Base-by-base conservation (phyloP, 495 filamentous ascomycete species). In the Tetracladium setigerum region DNA sequence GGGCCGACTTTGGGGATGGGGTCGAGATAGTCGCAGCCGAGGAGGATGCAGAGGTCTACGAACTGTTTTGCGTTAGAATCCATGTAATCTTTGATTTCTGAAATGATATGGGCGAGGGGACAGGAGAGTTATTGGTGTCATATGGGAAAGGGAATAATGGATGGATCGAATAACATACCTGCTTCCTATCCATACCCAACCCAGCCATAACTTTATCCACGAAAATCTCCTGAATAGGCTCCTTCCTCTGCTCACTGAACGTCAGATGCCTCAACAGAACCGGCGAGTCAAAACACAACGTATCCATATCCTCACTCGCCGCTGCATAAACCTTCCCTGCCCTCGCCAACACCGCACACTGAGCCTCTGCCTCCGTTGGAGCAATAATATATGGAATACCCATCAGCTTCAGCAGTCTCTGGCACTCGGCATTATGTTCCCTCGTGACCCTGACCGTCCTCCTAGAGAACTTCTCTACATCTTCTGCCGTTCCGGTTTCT, bases 221-320 rank as follows among this genome's bases (percentile, higher is more conserved):
- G 55, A 89, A 80, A 38, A 99, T 92, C 65, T 99, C 92, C 56
- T 89, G 91, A 50, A 99, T 95, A 1, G 92, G 92, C 62, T 96
- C 89, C 70, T 97, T 97, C 49, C 89, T 76, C 67, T 95, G 89
- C 68, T 99, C 92, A 62, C 86, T 90, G 64, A 95, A 95, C 8
- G 94, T 99, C 38, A 99, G 76, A 61, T 99, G 89, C 18, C 94
- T 76, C 41, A 99, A 70, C 18, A 99, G 70, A 52, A 99, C 87
- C 0, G 92, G 92, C 11, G 89, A 73, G 49, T 96, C 79, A 62
- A 97, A 99, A 62, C 92, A 96, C 14, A 99, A 70, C 0, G 92
- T 99, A 60, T 99, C 92, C 92, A 99, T 99, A 69, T 99, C 92
- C 70, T 99, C 92, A 35, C 84, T 91, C 1, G 92, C 92, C 19